Conservation (phyloP, 1,139 yeast genomes). For the Debaryomycetaceae sp. region DNA sequence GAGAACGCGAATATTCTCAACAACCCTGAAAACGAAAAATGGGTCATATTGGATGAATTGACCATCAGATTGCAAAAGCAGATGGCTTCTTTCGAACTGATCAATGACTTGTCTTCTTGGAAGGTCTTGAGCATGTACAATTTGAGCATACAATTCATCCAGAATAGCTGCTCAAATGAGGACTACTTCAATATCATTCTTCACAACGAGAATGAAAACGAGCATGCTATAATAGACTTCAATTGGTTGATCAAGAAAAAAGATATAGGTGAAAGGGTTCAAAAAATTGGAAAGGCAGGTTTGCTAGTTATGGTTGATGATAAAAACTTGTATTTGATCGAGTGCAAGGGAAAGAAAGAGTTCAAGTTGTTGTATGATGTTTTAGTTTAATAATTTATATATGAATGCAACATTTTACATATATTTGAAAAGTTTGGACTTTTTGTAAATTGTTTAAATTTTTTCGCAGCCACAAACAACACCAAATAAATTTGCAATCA, state of each 20-base stretch:
- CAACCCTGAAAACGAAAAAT: conserved; percentile 21
- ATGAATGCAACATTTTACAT: neutral
- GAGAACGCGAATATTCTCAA: conserved; percentile 19
- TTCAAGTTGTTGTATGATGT: conserved; percentile 33
- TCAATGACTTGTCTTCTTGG: conserved; percentile 43
- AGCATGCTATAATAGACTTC: conserved; percentile 14
- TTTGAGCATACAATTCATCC: conserved; percentile 25
- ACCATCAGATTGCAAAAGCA: conserved; percentile 40
- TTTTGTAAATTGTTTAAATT: neutral
- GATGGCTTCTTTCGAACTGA: conserved; percentile 26
- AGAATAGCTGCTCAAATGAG: conserved; percentile 23
- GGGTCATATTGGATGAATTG: conserved; percentile 26
- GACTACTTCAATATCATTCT: conserved; percentile 31
- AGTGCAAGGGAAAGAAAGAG: conserved; percentile 46
- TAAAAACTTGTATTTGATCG: conserved; percentile 40
- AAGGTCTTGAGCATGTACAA: conserved; percentile 40
- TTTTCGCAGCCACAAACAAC: conserved; percentile 7
- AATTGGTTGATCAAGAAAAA: conserved; percentile 37
- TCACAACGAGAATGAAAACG: conserved; percentile 12
- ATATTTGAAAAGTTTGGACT: neutral
- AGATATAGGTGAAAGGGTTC: conserved; percentile 27
- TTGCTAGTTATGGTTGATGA: conserved; percentile 33
- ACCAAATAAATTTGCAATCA: neutral
- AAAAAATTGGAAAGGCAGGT: conserved; percentile 46
- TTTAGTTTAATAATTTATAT: conserved; percentile 6